A percentile compares a stretch with the other conserved stretches of the same genome.
These are phyloP conservation scores for Torrubiella hemipterigena DNA, from an alignment of 2,329 filamentous ascomycete species.

Conservation along the genomic window DNA sequence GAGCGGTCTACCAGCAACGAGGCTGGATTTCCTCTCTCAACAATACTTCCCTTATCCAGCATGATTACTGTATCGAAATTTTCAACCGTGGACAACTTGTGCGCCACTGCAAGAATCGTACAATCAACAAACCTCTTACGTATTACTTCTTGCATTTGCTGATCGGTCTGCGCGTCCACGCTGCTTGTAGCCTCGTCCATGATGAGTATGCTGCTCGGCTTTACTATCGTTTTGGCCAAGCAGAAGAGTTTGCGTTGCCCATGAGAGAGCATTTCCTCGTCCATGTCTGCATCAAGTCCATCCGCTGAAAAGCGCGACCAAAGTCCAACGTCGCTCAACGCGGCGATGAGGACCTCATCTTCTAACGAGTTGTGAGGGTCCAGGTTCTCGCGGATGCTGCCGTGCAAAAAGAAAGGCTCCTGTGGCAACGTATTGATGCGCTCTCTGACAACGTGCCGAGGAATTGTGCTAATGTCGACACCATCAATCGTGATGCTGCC, in stretches of 20 bases:
- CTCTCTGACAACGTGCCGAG: constrained; percentile 12
- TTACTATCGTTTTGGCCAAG: background rate
- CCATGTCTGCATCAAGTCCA: too few relatives aligned
- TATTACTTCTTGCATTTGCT: constrained; percentile 20
- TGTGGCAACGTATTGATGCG: constrained; percentile 34
- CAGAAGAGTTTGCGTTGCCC: background rate
- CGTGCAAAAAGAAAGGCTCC: constrained; percentile 36
- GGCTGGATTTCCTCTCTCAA: constrained; percentile 2
- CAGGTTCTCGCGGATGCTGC: constrained; percentile 34
- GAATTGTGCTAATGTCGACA: constrained; percentile 18
- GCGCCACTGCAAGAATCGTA: constrained; percentile 36
- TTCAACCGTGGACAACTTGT: constrained; percentile 32
- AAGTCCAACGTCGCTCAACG: constrained; percentile 31
- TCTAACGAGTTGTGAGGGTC: constrained; percentile 25
- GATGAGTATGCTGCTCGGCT: background rate
- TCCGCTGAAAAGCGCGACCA: constrained; percentile 24
- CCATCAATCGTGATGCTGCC: constrained; percentile 33
- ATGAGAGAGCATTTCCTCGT: too few relatives aligned
- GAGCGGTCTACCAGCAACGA: constrained; percentile 2
- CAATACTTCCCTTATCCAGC: constrained; percentile 33
- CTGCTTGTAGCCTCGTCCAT: constrained; percentile 7
- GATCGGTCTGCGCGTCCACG: constrained; percentile 21
- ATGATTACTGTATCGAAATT: constrained; percentile 49
- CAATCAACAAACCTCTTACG: constrained; percentile 21
- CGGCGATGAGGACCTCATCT: constrained; percentile 28